Conservation (phyloP, 139 green algal genomes). For the Pseudopediastrum boryanum region DNA sequence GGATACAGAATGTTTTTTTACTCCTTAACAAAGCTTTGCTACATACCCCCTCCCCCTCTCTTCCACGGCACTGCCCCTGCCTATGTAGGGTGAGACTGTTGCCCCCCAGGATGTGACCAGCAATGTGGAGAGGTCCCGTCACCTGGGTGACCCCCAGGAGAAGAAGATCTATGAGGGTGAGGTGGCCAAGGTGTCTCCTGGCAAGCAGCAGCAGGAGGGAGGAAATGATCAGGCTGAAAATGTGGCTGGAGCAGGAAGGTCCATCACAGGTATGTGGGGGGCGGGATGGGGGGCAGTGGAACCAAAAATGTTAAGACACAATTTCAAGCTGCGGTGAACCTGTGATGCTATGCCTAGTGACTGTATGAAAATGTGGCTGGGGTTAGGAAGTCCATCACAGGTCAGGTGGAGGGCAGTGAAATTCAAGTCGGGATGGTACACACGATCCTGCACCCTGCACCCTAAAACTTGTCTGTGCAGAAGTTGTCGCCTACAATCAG, state of each 20-base stretch:
- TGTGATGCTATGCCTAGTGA: no score
- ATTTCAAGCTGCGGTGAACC: no score
- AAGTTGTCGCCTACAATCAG: not conserved
- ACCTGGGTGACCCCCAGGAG: slow-evolving; percentile 40
- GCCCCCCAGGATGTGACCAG: slow-evolving; percentile 41
- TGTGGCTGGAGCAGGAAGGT: not conserved
- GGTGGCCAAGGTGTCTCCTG: slow-evolving; percentile 21
- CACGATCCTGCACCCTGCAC: not conserved
- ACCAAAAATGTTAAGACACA: no score
- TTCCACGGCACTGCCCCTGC: not conserved
- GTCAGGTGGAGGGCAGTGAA: not conserved
- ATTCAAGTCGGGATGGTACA: not conserved
- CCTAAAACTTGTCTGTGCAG: not conserved
- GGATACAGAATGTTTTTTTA: not conserved
- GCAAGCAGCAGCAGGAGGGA: not conserved
- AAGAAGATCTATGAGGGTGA: slow-evolving; percentile 51
- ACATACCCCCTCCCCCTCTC: not conserved
- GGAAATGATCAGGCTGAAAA: not conserved
- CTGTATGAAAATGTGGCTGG: slow-evolving; percentile 15
- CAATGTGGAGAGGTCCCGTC: slow-evolving; percentile 52
- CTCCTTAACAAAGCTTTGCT: not conserved
- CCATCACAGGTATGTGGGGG: no score
- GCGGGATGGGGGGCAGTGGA: no score
- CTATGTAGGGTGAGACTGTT: slow-evolving; percentile 24
- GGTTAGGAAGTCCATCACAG: slow-evolving; percentile 15